Evolutionary conservation across 208 protist species (phyloP).

Genomic region (Trypanosoma vivax): DNA sequence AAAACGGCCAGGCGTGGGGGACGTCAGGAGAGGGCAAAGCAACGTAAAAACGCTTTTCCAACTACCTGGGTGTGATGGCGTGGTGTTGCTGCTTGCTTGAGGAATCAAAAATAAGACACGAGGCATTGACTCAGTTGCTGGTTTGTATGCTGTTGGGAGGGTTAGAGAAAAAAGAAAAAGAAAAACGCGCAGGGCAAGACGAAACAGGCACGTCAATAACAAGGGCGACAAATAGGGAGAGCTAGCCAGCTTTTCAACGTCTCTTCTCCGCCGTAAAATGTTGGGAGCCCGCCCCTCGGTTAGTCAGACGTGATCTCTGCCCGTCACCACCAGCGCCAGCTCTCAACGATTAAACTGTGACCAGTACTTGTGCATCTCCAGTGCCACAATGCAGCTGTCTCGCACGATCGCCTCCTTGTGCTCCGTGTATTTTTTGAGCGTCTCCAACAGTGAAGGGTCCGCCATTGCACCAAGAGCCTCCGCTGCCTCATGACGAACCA

Average conservation of each 20-base stretch:
- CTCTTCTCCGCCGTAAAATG: too few species aligned
- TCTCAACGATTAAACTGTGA: constrained; percentile 60
- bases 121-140: too few species aligned
- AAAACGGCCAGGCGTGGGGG: too few species aligned
- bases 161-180: constrained; percentile 19
- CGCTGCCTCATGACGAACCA: constrained; percentile 97
- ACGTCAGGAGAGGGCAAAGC: too few species aligned
- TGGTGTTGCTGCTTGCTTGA: too few species aligned
- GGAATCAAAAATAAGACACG: neutral
- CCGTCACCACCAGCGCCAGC: constrained; percentile 6
- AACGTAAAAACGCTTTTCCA: too few species aligned
- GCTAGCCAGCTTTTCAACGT: constrained; percentile 5
- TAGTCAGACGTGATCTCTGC: neutral
- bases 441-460: constrained; percentile 46
- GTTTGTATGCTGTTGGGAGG: too few species aligned
- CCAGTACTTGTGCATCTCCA: constrained; percentile 89
- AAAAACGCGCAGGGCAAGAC: constrained; percentile 8
- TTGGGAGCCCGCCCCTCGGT: too few species aligned
- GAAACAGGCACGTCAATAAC: neutral
- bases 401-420: constrained; percentile 79
- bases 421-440: constrained; percentile 53
- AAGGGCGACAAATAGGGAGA: neutral
- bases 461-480: constrained; percentile 96
- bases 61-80: too few species aligned
- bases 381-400: constrained; percentile 78